Conservation (phyloP, 805 yeast species). For the Danielia reshetovae region DNA sequence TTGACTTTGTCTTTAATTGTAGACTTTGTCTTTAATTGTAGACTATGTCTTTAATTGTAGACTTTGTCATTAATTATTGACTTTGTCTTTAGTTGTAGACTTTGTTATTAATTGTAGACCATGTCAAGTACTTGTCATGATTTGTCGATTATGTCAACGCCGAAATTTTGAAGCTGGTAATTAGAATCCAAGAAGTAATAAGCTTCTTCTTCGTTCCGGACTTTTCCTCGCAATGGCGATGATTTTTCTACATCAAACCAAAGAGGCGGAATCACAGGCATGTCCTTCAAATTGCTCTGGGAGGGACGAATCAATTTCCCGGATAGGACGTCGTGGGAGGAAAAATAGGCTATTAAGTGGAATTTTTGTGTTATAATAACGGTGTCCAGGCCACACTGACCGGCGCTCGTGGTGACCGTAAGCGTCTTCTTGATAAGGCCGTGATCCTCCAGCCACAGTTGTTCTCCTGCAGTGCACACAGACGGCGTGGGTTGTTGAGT, state of each 20-base stretch:
- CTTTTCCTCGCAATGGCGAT: slow-evolving; percentile 55
- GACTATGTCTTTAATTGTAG: no score
- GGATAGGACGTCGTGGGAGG: slow-evolving; percentile 65
- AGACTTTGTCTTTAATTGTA: no score
- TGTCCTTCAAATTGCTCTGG: slow-evolving; percentile 47
- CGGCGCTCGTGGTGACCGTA: slow-evolving; percentile 60
- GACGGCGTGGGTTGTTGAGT: not conserved
- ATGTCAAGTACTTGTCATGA: no score
- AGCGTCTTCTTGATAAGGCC: slow-evolving; percentile 85
- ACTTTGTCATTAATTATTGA: no score
- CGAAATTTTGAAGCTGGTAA: slow-evolving; percentile 39
- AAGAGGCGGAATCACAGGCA: slow-evolving; percentile 44
- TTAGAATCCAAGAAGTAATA: slow-evolving; percentile 44
- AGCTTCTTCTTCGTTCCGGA: slow-evolving; percentile 47
- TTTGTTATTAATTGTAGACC: no score
- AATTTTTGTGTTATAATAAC: slow-evolving; percentile 42
- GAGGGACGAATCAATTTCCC: slow-evolving; percentile 58
- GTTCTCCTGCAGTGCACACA: no score
- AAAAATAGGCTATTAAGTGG: slow-evolving; percentile 78
- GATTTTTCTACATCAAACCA: slow-evolving; percentile 57
- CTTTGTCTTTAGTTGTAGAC: no score
- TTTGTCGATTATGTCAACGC: no score
- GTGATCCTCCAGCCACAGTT: slow-evolving; percentile 55
- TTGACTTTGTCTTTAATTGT: no score
- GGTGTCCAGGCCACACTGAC: no score